Evolutionary conservation across 768 basidiomycete species (phyloP), one percentile per base, ranked within the genome.

Genomic region (Trametes villosa): DNA sequence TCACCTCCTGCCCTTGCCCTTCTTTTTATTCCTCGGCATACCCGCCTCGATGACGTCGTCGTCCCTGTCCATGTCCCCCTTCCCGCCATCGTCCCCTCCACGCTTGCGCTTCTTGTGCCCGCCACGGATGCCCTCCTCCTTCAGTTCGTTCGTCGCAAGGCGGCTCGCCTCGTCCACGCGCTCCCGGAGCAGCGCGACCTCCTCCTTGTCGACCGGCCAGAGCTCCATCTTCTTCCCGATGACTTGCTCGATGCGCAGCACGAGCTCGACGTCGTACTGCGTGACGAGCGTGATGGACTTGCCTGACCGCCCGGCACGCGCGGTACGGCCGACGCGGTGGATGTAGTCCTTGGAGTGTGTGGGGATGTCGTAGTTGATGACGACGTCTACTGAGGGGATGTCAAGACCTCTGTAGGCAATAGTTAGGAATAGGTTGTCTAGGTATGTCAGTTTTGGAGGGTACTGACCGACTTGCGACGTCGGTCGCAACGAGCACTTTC

Each of bases 321-420:
- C 97, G 31, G 97, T 99, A 57, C 97, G 86, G 38, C 97, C 97
- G 11, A 99, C 97, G 44, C 97, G 87, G 72, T 99, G 97, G 50
- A 99, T 97, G 75, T 99, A 99, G 74, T 98, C 97, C 78, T 99
- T 98, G 17, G 96, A 98, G 72, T 98, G 93, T 1, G 93, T 93
- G 1, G 97, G 97, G 64, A 98, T 90, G 74, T 97, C 96, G 73
- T 93, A 99, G 76, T 99, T 99, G 75, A 99, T 92, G 58, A 99
- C 96, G 34, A 96, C 79, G 70, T 99, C 97, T 38, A 99, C 97
- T 27, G 89, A 85, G 12, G 96, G 95, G 60, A 99, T 95, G 75
- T 99, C 96, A 44, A 99, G 80, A 70, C 96, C 96, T 67, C 94
- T 92, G 67, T 50, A 5, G 17, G 29, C 9, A 13, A 17, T 15